A percentile compares a stretch with the other conserved stretches of the same genome.
These are phyloP conservation scores for Filosporella fistucella DNA, from an alignment of 495 filamentous ascomycete genomes.

Conservation along the genomic window DNA sequence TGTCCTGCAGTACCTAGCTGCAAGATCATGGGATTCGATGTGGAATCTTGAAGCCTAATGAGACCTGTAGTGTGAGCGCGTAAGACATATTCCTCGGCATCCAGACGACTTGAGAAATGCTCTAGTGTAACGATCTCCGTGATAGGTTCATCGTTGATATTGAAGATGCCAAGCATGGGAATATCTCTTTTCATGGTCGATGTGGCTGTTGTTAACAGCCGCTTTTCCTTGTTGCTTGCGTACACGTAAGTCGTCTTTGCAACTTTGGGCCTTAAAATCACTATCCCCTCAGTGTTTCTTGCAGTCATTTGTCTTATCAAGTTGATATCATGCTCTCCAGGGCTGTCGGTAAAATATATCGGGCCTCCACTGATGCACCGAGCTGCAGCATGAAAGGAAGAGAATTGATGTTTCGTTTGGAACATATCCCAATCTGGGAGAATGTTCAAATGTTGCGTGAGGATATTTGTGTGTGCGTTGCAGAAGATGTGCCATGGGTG, in stretches of 20 bases:
- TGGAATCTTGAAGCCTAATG: background rate
- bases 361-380: background rate
- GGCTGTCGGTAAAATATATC: slow-evolving; percentile 1
- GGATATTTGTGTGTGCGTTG: slow-evolving; percentile 1
- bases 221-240: slow-evolving; percentile 2
- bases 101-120: background rate
- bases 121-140: background rate
- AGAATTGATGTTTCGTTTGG: slow-evolving; percentile 1
- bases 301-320: slow-evolving; percentile 1
- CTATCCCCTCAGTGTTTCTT: background rate
- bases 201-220: background rate
- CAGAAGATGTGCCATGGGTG: slow-evolving; percentile 2
- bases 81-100: background rate
- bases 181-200: slow-evolving; percentile 1
- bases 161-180: background rate
- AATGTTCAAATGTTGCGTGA: background rate
- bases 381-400: background rate
- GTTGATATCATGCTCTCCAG: slow-evolving; percentile 2
- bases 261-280: background rate
- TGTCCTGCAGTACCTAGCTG: background rate
- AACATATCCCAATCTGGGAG: too few relatives aligned
- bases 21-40: background rate
- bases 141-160: background rate
- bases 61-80: background rate
- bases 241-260: background rate